Evolutionary conservation across 345 rosid genomes (phyloP), one percentile per base, ranked within the genome.

Genomic region (Murraya koenigii): DNA sequence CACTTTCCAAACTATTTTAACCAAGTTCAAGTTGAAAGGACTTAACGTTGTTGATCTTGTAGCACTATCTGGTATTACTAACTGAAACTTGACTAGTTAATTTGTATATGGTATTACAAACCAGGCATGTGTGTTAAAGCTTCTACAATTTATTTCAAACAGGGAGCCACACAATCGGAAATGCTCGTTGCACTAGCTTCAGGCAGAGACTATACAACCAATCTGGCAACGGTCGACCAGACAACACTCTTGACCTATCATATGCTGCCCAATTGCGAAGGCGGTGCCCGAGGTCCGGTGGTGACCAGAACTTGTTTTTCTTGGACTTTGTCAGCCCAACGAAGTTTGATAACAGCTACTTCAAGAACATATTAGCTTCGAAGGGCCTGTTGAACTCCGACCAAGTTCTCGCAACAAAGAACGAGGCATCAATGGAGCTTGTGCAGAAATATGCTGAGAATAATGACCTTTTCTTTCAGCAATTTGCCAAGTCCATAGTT

Each of bases 91-190:
- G 13, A 20, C 26, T 73, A 2, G 23, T n/a, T 72, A n/a, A 58
- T 44, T 3, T 47, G 15, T 6, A 1, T 52, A 3, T 13, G 17
- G 3, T 13, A 5, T 55, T 22, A 52, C 20, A 52, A 19, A 17
- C 32, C 49, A 56, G 26, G 39, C 56, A 74, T 0, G 14, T 60
- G 62, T 1, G 10, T 60, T 70, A 3, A 33, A 41, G 49, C 36
- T 63, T 32, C 17, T 32, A 32, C 58, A 7, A 41, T 19, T 38
- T 78, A 44, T 80, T 61, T 54, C 11, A 67, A 49, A n/a, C 81
- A 95, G 99, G 99, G 80, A 92, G 97, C 80, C 99, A 95, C 85
- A 93, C 97, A 10, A 95, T 93, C 0, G 99, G 99, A 80, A 83
- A 89, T 82, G 76, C 98, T 15, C 84, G 96, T 75, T 93, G 99